Percentiles rank a stretch among this genome's conserved stretches.
These are phyloP conservation scores for Megacollybia platyphylla DNA, from an alignment of 1,284 basidiomycete genomes.

Conservation along the genomic window DNA sequence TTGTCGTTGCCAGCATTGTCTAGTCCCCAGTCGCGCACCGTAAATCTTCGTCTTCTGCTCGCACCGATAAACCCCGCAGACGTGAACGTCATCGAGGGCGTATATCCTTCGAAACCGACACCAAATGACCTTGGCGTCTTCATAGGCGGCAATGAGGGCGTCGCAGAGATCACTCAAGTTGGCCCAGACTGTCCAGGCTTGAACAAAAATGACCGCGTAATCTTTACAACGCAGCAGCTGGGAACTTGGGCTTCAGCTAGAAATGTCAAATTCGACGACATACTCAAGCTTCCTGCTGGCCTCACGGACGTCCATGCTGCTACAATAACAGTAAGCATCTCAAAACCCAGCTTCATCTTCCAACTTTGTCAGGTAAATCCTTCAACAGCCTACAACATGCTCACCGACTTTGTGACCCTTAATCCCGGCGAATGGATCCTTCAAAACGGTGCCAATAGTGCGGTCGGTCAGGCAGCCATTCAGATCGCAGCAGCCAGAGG, in stretches of 20 bases:
- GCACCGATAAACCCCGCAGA: slow-evolving; percentile 75
- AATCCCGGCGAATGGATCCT: slow-evolving; percentile 62
- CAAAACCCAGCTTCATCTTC: background rate
- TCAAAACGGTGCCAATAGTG: slow-evolving; percentile 80
- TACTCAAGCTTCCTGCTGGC: slow-evolving; percentile 44
- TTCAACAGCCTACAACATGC: slow-evolving; percentile 73
- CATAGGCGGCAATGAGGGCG: slow-evolving; percentile 71
- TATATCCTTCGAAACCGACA: slow-evolving; percentile 60
- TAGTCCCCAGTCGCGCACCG: slow-evolving; percentile 35
- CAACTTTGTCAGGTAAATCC: slow-evolving; percentile 58
- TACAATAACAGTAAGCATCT: slow-evolving; percentile 49
- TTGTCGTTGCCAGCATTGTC: slow-evolving; percentile 40
- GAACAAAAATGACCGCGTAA: slow-evolving; percentile 57
- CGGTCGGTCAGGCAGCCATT: slow-evolving; percentile 71
- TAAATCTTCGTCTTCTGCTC: slow-evolving; percentile 62
- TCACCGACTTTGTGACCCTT: slow-evolving; percentile 55
- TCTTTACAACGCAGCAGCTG: slow-evolving; percentile 53
- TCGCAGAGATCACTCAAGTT: slow-evolving; percentile 53
- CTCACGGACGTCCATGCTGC: slow-evolving; percentile 57
- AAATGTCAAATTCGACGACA: slow-evolving; percentile 40
- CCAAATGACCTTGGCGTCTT: slow-evolving; percentile 29
- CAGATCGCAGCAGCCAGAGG: slow-evolving; percentile 63
- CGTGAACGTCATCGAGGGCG: slow-evolving; percentile 71
- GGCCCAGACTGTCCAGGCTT: slow-evolving; percentile 39
- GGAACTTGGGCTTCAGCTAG: slow-evolving; percentile 70